These are phyloP conservation scores for Suhomyces maxii DNA, from an alignment of 1,139 yeast species.

Conservation along the genomic window DNA sequence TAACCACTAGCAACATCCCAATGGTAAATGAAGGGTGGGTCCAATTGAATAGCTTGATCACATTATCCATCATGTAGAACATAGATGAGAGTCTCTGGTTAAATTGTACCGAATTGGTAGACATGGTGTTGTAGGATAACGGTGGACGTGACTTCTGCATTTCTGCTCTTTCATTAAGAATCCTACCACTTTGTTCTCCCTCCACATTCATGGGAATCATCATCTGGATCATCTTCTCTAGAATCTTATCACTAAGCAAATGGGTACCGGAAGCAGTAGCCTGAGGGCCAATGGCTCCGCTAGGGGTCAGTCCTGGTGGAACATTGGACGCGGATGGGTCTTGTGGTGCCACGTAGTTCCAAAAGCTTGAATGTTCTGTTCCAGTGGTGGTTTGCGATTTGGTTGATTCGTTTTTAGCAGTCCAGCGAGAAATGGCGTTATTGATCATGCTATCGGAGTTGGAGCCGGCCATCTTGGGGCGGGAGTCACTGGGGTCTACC, in stretches of 20 bases:
- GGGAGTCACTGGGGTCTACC: constrained; percentile 13
- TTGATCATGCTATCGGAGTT: constrained; percentile 7
- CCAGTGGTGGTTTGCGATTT: constrained; percentile 1
- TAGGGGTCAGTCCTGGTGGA: not conserved
- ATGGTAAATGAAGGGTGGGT: constrained; percentile 60
- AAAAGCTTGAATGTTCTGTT: constrained; percentile 13
- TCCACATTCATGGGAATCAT: constrained; percentile 65
- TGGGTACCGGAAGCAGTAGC: constrained; percentile 2
- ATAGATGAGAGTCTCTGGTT: constrained; percentile 64
- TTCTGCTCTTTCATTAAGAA: constrained; percentile 50
- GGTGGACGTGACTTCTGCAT: constrained; percentile 67
- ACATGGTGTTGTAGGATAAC: constrained; percentile 67
- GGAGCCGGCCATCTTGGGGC: constrained; percentile 4
- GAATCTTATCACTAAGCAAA: constrained; percentile 62
- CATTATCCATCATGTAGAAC: constrained; percentile 58
- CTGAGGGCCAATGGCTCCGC: not conserved
- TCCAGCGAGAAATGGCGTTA: constrained; percentile 4
- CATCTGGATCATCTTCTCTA: constrained; percentile 68
- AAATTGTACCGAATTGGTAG: constrained; percentile 65
- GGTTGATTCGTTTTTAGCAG: constrained; percentile 2
- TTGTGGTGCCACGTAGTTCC: constrained; percentile 10
- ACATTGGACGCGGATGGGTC: not conserved
- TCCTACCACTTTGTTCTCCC: constrained; percentile 34
- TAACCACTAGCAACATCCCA: constrained; percentile 53
- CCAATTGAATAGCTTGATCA: constrained; percentile 63